These are phyloP conservation scores for Aspergillus brasiliensis DNA, from an alignment of 2,329 filamentous ascomycete species.

Conservation along the genomic window DNA sequence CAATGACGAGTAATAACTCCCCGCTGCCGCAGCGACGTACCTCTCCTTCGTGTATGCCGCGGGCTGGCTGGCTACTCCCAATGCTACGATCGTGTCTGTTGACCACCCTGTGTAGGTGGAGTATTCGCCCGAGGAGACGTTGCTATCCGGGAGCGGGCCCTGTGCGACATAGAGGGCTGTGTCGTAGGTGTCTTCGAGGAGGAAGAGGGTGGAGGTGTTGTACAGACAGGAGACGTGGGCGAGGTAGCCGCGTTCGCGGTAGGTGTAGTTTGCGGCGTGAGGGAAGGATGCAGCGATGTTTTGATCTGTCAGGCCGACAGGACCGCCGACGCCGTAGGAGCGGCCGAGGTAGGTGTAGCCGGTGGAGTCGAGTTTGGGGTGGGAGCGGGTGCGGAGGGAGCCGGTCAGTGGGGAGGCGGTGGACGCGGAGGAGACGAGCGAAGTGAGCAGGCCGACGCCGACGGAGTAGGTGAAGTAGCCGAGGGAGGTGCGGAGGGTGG, in stretches of 20 bases:
- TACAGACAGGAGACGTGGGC: not conserved
- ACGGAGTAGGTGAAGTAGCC: slow-evolving; percentile 5
- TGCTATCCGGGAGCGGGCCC: not conserved
- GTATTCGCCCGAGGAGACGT: not conserved
- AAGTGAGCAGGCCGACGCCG: not conserved
- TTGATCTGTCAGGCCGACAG: not conserved
- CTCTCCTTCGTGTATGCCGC: not conserved
- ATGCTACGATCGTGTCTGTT: not conserved
- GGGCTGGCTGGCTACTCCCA: not conserved
- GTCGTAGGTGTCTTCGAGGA: not conserved
- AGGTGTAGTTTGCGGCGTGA: not conserved
- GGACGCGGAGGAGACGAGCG: slow-evolving; percentile 3
- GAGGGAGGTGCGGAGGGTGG: not conserved
- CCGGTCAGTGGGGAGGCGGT: not conserved
- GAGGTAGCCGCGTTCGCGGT: not conserved
- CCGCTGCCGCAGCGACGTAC: not conserved
- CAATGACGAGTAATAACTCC: not conserved
- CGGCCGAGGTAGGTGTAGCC: slow-evolving; percentile 3
- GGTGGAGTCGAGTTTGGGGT: slow-evolving; percentile 5
- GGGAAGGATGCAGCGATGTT: not conserved
- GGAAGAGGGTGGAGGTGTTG: not conserved
- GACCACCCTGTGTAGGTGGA: not conserved
- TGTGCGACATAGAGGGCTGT: not conserved
- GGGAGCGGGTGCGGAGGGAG: not conserved
- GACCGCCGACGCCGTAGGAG: not conserved